These are phyloP conservation scores for Mimosa bimucronata DNA, from an alignment of 306 rosid species.

Conservation along the genomic window DNA sequence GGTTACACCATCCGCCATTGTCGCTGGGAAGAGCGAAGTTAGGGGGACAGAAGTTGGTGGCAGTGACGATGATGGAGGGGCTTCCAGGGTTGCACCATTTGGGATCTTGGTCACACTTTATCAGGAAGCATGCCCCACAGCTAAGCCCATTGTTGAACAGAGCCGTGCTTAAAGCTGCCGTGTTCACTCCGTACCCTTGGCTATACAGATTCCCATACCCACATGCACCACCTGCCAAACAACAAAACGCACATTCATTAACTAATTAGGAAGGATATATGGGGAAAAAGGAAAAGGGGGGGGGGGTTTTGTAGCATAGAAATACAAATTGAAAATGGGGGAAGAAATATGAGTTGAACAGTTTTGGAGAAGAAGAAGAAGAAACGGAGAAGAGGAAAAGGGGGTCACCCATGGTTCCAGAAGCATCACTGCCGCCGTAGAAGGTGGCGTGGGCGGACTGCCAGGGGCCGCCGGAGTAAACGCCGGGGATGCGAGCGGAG, in stretches of 20 bases:
- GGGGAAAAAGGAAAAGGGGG: not conserved
- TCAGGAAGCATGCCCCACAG: conserved; percentile 92
- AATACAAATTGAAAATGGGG: not conserved
- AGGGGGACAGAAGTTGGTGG: conserved; percentile 95
- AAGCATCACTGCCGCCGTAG: conserved; percentile 98
- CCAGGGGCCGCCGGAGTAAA: conserved; percentile 77
- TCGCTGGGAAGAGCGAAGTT: conserved; percentile 84
- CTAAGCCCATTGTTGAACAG: conserved; percentile 86
- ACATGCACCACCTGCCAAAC: conserved; percentile 77
- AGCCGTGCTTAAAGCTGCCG: conserved; percentile 93
- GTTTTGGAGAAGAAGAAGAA: conserved; percentile 7
- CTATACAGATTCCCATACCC: conserved; percentile 95
- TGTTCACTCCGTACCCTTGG: conserved; percentile 94
- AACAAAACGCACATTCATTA: not conserved
- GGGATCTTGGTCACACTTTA: conserved; percentile 79
- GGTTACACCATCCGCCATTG: conserved; percentile 99
- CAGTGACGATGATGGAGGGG: conserved; percentile 87
- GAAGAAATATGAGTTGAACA: not conserved
- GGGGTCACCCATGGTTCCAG: conserved; percentile 99
- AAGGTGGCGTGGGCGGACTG: conserved; percentile 89
- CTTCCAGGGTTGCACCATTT: conserved; percentile 85
- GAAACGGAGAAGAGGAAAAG: no score
- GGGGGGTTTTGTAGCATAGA: not conserved
- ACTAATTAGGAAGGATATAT: not conserved
- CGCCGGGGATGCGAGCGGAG: conserved; percentile 77